These are phyloP conservation scores for Vanrija pseudolonga DNA, from an alignment of 1,284 basidiomycete species.

Conservation along the genomic window DNA sequence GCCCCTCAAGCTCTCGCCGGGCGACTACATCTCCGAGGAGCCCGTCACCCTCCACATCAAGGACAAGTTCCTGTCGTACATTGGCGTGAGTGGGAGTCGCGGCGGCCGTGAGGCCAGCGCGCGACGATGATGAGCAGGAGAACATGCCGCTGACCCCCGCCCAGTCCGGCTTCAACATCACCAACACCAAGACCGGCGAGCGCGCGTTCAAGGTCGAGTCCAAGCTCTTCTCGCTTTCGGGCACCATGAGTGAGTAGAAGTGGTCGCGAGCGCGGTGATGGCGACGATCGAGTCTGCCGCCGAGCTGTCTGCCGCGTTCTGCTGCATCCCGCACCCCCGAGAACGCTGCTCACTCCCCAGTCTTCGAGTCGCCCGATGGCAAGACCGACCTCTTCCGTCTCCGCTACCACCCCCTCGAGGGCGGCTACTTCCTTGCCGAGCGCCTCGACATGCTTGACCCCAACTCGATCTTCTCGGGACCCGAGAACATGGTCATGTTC, in stretches of 20 bases:
- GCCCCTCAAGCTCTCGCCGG: slow-evolving; percentile 2
- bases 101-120: too few species aligned
- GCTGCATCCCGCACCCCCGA: too few species aligned
- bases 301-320: too few species aligned
- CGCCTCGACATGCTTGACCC: slow-evolving; percentile 8
- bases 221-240: neutral
- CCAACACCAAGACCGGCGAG: slow-evolving; percentile 3
- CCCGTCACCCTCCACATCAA: slow-evolving; percentile 6
- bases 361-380: slow-evolving; percentile 5
- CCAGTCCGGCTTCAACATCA: slow-evolving; percentile 4
- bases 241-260: too few species aligned
- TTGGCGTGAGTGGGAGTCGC: too few species aligned
- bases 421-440: slow-evolving; percentile 1
- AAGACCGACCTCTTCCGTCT: slow-evolving; percentile 5
- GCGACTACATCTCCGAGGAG: slow-evolving; percentile 1
- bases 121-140: too few species aligned
- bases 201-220: slow-evolving; percentile 4
- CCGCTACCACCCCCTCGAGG: neutral
- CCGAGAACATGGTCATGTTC: slow-evolving; percentile 1
- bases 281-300: too few species aligned
- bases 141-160: too few species aligned
- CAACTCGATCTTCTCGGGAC: neutral
- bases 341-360: neutral
- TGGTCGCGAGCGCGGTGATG: too few species aligned
- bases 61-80: too few species aligned